Evolutionary conservation across 2,329 filamentous ascomycete species (phyloP), one percentile per base, ranked within the genome.

Genomic region (Coleophoma eucalyptorum): DNA sequence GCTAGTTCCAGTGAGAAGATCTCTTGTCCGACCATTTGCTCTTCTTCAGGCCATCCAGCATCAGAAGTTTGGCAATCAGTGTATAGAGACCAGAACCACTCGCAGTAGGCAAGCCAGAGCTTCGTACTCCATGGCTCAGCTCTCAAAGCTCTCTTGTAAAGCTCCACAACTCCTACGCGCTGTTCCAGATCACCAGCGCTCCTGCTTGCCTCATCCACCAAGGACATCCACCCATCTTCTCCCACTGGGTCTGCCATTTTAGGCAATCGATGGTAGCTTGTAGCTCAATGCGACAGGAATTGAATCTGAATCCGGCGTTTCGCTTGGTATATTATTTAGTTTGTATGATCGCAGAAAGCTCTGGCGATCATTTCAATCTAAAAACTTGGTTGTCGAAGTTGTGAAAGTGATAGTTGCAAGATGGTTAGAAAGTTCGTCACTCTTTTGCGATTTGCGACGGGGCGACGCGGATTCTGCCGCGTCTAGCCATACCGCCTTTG

Each of bases 201-300:
- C 68, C 78, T 73, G 50, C 78, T 80, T 59, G 87, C 81, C 67
- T 92, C 89, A 55, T 89, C 82, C 57, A 93, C 78, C 69, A 87
- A 89, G 60, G 87, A 86, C 58, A 87, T 69, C 89, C 89, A 94
- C 65, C 79, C 80, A 52, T 87, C 83, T 72, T 94, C 89, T 61
- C 87, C 87, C 58, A 90, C 76, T 43, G 87, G 85, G 51, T 66
- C 62, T n/a, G 60, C 45, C 65, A 67, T 68, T 33, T 49, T 40
- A 21, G 42, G 42, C 13, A 50, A 42, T 49, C 26, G 49, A 46
- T 33, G 44, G 32, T 3, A 26, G 4, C 2, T 26, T 5, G 26
- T 26, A 26, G 26, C 26, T 26, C 26, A 26, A 26, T 26, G 26
- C 26, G 26, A 26, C 26, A 26, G 4, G 26, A 8, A 26, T 26